phyloP scores from a whole-genome alignment of 371 early-diverging fungal genomes.

The Lichtheimia ramosa region DNA sequence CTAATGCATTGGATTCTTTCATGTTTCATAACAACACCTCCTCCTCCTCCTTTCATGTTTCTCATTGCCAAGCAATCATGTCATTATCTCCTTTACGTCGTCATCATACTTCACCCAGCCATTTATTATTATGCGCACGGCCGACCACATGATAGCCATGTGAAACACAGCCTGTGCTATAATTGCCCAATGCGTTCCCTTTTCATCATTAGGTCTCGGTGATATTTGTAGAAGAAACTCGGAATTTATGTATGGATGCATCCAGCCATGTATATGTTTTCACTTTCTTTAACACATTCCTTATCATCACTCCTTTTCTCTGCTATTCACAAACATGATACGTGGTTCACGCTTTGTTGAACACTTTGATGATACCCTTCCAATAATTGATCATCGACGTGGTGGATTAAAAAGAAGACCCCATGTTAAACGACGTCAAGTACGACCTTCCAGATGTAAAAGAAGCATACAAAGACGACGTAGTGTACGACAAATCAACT shows the following conservation, averaged over 20 bases:
- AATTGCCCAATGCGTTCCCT: too few relatives aligned
- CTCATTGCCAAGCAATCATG: background rate
- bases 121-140: too few relatives aligned
- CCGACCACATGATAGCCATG: too few relatives aligned
- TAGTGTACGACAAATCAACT: too few relatives aligned
- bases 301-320: background rate
- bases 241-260: too few relatives aligned
- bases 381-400: background rate
- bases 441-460: background rate
- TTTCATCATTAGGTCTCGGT: too few relatives aligned
- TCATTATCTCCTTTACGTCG: too few relatives aligned
- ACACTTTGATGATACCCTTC: conserved; percentile 1
- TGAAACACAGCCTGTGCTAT: too few relatives aligned
- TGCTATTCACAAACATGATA: background rate
- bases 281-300: background rate
- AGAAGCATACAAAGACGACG: too few relatives aligned
- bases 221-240: too few relatives aligned
- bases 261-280: too few relatives aligned
- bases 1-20: background rate
- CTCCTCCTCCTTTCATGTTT: background rate
- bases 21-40: background rate
- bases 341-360: conserved; percentile 5
- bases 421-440: conserved; percentile 4
- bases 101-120: too few relatives aligned
- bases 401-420: conserved; percentile 1